A percentile compares a stretch with the other conserved stretches of the same genome.
phyloP scores from a whole-genome alignment of 306 rosid species.

The Dalbergia cochinchinensis region DNA sequence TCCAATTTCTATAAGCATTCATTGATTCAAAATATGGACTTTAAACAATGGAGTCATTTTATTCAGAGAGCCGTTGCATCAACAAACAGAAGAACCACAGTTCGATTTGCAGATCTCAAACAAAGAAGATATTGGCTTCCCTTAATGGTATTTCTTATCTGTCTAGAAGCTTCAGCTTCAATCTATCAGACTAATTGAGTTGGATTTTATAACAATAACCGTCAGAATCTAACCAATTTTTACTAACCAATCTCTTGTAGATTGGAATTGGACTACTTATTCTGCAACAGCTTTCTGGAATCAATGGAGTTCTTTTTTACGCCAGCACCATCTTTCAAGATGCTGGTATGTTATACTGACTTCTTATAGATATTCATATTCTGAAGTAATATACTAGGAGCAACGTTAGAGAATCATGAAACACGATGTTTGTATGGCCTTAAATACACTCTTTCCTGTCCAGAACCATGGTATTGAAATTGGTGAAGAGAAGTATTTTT shows the following conservation, averaged over 20 bases:
- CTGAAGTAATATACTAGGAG: conserved; percentile 7
- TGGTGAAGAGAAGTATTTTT: background rate
- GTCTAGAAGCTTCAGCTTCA: conserved; percentile 39
- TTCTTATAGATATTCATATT: conserved; percentile 20
- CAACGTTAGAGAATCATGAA: background rate
- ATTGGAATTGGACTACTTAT: conserved; percentile 93
- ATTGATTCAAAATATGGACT: conserved; percentile 17
- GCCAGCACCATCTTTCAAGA: conserved; percentile 78
- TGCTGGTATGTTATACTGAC: conserved; percentile 58
- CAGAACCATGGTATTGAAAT: conserved; percentile 1
- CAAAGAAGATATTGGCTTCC: conserved; percentile 95
- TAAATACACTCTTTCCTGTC: background rate
- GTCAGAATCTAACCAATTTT: conserved; percentile 41
- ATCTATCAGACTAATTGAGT: conserved; percentile 24
- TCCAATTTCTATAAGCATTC: conserved; percentile 32
- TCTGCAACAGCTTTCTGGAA: conserved; percentile 94
- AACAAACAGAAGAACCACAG: conserved; percentile 65
- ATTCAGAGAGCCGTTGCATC: conserved; percentile 83
- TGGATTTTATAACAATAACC: conserved; percentile 40
- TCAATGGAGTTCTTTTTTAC: conserved; percentile 88
- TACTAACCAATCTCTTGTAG: conserved; percentile 56
- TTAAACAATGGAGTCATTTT: conserved; percentile 38
- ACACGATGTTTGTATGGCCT: conserved; percentile 26
- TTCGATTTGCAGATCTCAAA: conserved; percentile 79
- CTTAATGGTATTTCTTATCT: conserved; percentile 67